Conservation (phyloP, 805 yeast species). For the Cyberlindnera xylosilytica region DNA sequence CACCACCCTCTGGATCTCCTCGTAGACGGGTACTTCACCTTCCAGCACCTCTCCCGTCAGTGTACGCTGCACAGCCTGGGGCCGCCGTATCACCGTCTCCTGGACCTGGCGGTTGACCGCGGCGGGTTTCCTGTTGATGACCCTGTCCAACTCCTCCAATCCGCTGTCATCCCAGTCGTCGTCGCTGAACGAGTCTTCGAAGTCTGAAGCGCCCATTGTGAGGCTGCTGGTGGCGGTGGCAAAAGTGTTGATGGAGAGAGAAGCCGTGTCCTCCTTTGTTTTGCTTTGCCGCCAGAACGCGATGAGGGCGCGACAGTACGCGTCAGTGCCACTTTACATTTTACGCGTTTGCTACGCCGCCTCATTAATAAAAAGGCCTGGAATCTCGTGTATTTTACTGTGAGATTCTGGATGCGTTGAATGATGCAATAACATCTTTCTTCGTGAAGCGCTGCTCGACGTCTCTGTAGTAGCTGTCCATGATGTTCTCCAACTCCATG, state of each 20-base stretch:
- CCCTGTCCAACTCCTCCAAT: conserved; percentile 18
- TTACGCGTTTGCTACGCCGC: neutral
- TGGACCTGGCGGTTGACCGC: conserved; percentile 31
- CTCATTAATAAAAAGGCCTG: neutral
- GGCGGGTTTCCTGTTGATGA: conserved; percentile 23
- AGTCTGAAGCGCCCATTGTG: conserved; percentile 8
- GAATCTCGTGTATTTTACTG: conserved; percentile 1
- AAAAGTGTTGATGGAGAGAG: neutral
- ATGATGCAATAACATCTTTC: conserved; percentile 55
- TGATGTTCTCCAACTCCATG: conserved; percentile 49
- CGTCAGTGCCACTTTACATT: no score
- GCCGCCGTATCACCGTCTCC: conserved; percentile 29
- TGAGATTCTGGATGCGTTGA: conserved; percentile 31
- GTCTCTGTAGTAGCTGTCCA: conserved; percentile 51
- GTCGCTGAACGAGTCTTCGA: conserved; percentile 26
- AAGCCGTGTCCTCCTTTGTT: neutral
- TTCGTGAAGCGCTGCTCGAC: conserved; percentile 48
- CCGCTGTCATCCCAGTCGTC: conserved; percentile 31
- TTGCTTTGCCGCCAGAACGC: neutral
- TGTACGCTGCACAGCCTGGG: conserved; percentile 34
- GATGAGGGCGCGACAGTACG: neutral
- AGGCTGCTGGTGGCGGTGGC: neutral
- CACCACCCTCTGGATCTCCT: conserved; percentile 34
- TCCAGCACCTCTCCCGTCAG: conserved; percentile 29
- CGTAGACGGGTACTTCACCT: conserved; percentile 28